Base-by-base conservation (phyloP, 495 filamentous ascomycete genomes). In the Bryoglossum gracile region DNA sequence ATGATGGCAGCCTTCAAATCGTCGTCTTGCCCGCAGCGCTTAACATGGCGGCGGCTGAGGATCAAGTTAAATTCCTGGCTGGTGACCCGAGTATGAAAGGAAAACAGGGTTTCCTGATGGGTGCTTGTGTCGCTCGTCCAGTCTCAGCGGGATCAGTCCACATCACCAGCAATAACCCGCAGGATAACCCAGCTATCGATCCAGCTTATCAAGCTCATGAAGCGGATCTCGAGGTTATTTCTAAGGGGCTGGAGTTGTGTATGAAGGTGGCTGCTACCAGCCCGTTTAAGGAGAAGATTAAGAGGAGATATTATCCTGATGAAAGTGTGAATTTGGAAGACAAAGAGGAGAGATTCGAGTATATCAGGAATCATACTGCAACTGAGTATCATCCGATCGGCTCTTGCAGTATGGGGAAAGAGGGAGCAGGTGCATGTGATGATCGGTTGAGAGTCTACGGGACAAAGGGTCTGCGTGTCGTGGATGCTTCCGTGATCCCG, bases 91-190 rank as follows among this genome's bases (percentile, higher is more conserved):
- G 26, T 16, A 38, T 30, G 45, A 28, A 51, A 9, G 47, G 50
- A 10, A 56, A 28, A 43, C 57, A 5, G 32, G 50, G 23, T 3
- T 54, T 57, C 49, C 64, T 14, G 18, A 42, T 40, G 50, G 62
- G 61, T 4, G 10, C 59, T n/a, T 54, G 38, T 19, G 23, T 55
- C 0, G 21, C 63, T 21, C 44, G 54, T 32, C 69, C 68, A 0
- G 62, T 71, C 33, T 69, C 67, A 2, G 59, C 64, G 19, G 69
- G 68, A 8, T 64, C 51, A 16, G 45, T 57, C 4, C 62, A 68
- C 34, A 65, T 69, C 33, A 48, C 48, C 11, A 64, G 65, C 4
- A 21, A 59, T 0, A 58, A 71, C 30, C 58, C 59, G 0, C 39
- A 61, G 10, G 54, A 54, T 9, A 48, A 57, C 25, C 63, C 69